These are phyloP conservation scores for Kodamaea fukazawae DNA, from an alignment of 805 yeast genomes.

Conservation along the genomic window DNA sequence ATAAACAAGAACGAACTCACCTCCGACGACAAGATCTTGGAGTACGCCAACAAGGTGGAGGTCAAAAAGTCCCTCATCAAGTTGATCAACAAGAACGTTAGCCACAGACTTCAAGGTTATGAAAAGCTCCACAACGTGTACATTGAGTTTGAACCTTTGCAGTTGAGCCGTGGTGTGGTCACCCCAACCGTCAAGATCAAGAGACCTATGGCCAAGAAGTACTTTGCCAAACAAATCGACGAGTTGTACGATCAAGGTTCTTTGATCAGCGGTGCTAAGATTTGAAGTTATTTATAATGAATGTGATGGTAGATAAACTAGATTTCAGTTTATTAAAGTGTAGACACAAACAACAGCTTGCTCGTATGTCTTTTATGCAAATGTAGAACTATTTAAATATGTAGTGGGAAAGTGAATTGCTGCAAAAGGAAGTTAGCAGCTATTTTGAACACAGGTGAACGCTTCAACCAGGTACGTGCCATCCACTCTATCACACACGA, in stretches of 20 bases:
- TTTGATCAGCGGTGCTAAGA: slow-evolving; percentile 13
- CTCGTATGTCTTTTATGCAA: too few species aligned
- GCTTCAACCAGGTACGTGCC: too few species aligned
- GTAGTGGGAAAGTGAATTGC: too few species aligned
- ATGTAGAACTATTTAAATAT: too few species aligned
- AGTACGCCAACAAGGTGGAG: slow-evolving; percentile 17
- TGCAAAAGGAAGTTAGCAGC: too few species aligned
- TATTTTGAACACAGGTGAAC: too few species aligned
- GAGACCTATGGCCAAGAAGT: slow-evolving; percentile 47
- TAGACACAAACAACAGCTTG: too few species aligned
- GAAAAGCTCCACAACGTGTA: slow-evolving; percentile 25
- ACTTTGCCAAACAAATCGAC: slow-evolving; percentile 39
- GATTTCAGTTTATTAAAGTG: too few species aligned
- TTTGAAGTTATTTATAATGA: slow-evolving; percentile 6
- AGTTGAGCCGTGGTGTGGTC: slow-evolving; percentile 22
- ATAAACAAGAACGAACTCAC: slow-evolving; percentile 7
- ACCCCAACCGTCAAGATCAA: slow-evolving; percentile 47
- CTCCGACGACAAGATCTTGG: slow-evolving; percentile 11
- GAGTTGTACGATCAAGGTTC: slow-evolving; percentile 43
- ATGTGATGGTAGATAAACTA: too few species aligned
- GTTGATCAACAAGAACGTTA: slow-evolving; percentile 16
- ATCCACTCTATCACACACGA: too few species aligned
- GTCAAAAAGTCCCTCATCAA: slow-evolving; percentile 15
- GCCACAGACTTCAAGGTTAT: slow-evolving; percentile 19
- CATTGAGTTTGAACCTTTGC: slow-evolving; percentile 28